phyloP scores from a whole-genome alignment of 345 rosid species.

The Boechera stricta region DNA sequence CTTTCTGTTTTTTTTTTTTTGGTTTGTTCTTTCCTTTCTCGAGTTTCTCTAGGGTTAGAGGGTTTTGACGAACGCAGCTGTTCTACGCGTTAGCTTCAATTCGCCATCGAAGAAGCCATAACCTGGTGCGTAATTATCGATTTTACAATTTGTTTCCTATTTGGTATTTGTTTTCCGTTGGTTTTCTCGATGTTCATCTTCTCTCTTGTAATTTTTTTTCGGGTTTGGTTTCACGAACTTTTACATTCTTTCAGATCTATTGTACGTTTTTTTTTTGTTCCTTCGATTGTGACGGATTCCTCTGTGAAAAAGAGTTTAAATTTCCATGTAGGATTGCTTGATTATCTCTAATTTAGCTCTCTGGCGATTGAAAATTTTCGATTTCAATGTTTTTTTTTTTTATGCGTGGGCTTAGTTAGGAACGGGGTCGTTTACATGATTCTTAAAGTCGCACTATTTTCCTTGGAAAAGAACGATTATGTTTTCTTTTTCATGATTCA shows the following conservation, averaged over 20 bases:
- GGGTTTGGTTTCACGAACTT: conserved; percentile 21
- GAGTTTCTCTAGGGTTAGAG: conserved; percentile 30
- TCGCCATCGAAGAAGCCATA: conserved; percentile 20
- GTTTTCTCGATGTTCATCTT: background rate
- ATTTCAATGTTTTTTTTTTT: conserved; percentile 18
- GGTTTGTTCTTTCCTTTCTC: conserved; percentile 12
- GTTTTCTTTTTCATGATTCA: conserved; percentile 6
- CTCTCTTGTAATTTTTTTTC: background rate
- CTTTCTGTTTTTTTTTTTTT: background rate
- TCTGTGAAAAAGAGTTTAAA: conserved; percentile 6
- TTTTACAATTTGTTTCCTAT: background rate
- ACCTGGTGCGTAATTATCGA: conserved; percentile 24
- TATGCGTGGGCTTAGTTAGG: conserved; percentile 5
- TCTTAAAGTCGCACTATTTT: conserved; percentile 6
- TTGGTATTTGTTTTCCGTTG: background rate
- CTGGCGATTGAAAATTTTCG: background rate
- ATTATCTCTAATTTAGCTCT: background rate
- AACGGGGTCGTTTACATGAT: background rate
- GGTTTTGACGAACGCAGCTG: conserved; percentile 34
- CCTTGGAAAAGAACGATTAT: background rate
- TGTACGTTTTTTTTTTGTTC: background rate
- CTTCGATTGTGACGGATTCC: conserved; percentile 1
- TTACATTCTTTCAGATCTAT: conserved; percentile 28
- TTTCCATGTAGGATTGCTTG: conserved; percentile 12
- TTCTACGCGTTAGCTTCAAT: conserved; percentile 32